Evolutionary conservation across 768 basidiomycete species (phyloP).

Genomic region (Xanthoconium stramineum): DNA sequence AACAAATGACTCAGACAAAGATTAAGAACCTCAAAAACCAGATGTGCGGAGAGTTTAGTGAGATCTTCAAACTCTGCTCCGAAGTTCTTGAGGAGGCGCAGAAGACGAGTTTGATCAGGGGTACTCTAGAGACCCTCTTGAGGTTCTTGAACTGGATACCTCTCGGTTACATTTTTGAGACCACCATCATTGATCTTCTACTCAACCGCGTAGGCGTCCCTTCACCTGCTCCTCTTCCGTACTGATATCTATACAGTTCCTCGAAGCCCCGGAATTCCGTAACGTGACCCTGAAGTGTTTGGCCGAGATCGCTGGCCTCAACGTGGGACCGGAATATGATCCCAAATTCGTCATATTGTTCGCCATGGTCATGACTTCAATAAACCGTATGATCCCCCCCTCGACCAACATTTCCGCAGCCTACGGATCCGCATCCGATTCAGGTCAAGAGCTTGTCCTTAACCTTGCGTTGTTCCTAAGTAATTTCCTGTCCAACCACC

Average conservation of each 20-base stretch:
- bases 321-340: constrained; percentile 95
- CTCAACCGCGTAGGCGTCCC: constrained; percentile 73
- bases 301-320: constrained; percentile 92
- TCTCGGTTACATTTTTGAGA: constrained; percentile 97
- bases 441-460: constrained; percentile 94
- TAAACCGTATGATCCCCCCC: constrained; percentile 96
- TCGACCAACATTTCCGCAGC: constrained; percentile 92
- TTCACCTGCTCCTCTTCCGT: constrained; percentile 8
- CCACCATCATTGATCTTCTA: constrained; percentile 91
- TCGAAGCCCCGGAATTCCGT: constrained; percentile 95
- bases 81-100: constrained; percentile 97
- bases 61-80: constrained; percentile 96
- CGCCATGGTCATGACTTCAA: constrained; percentile 96
- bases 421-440: constrained; percentile 83
- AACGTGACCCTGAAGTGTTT: constrained; percentile 96
- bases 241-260: constrained; percentile 57
- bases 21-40: constrained; percentile 97
- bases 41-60: constrained; percentile 95
- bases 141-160: constrained; percentile 99
- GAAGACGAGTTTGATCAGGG: constrained; percentile 91
- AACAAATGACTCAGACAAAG: constrained; percentile 97
- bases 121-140: constrained; percentile 90
- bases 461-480: constrained; percentile 97
- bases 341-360: constrained; percentile 97
- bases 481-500: constrained; percentile 92